These are phyloP conservation scores for Phytophthora sojae DNA, from an alignment of 352 stramenopile species.

Conservation along the genomic window DNA sequence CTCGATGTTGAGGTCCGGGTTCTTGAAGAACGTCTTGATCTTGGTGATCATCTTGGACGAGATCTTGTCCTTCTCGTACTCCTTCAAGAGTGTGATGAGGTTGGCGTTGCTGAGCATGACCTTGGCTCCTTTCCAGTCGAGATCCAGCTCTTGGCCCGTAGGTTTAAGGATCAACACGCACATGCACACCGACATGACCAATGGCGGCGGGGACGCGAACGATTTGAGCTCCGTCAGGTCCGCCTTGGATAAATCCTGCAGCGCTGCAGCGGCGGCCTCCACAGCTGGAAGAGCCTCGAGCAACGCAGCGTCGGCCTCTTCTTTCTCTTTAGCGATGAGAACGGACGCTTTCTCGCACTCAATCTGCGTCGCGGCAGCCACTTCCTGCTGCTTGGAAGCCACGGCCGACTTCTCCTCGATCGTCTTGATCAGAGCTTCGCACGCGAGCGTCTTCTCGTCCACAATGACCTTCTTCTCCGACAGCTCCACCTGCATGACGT, in stretches of 20 bases:
- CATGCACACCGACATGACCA: constrained; percentile 96
- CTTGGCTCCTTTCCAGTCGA: constrained; percentile 95
- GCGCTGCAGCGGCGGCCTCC: constrained; percentile 91
- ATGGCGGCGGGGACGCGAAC: constrained; percentile 93
- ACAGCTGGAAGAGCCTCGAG: constrained; percentile 94
- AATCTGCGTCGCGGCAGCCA: constrained; percentile 91
- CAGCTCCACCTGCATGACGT: constrained; percentile 94
- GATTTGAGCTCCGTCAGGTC: constrained; percentile 97
- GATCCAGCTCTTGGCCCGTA: constrained; percentile 91
- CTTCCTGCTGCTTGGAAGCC: constrained; percentile 92
- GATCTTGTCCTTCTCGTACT: constrained; percentile 97
- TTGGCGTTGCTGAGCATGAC: constrained; percentile 95
- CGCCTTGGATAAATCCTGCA: constrained; percentile 95
- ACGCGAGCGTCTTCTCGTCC: constrained; percentile 94
- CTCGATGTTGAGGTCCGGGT: constrained; percentile 94
- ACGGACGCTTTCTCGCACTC: constrained; percentile 91
- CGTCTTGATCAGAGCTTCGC: constrained; percentile 94
- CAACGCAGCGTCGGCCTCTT: constrained; percentile 93
- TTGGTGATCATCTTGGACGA: constrained; percentile 95
- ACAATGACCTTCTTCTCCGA: constrained; percentile 96
- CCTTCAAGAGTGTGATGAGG: constrained; percentile 92
- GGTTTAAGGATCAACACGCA: constrained; percentile 92
- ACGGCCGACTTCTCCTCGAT: constrained; percentile 95
- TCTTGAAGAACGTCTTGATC: constrained; percentile 95
- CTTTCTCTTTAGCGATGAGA: constrained; percentile 93